Percentiles rank a stretch among this genome's conserved stretches.
These are phyloP conservation scores for Starmera dryadoides DNA, from an alignment of 805 yeast species.

Conservation along the genomic window DNA sequence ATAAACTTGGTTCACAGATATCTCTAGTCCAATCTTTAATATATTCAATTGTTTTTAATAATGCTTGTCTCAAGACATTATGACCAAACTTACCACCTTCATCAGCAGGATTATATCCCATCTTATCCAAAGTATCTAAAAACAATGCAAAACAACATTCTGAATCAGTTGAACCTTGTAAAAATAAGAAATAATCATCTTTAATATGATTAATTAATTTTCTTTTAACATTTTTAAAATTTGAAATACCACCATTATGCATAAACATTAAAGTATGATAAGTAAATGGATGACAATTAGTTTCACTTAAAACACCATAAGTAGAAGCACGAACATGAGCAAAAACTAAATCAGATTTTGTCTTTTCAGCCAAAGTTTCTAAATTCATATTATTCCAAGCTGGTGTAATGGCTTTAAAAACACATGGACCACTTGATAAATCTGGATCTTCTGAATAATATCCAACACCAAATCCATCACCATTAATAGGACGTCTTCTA, in stretches of 20 bases:
- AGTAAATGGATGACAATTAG: slow-evolving; percentile 95
- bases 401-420: slow-evolving; percentile 93
- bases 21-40: slow-evolving; percentile 77
- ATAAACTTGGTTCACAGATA: slow-evolving; percentile 70
- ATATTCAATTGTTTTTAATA: slow-evolving; percentile 63
- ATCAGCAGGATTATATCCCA: slow-evolving; percentile 66
- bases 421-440: slow-evolving; percentile 72
- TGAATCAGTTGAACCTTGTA: slow-evolving; percentile 94
- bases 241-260: slow-evolving; percentile 92
- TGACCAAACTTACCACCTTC: slow-evolving; percentile 44
- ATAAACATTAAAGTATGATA: slow-evolving; percentile 86
- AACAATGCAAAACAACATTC: slow-evolving; percentile 92
- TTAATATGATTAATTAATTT: slow-evolving; percentile 61
- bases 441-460: slow-evolving; percentile 66
- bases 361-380: slow-evolving; percentile 79
- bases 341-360: slow-evolving; percentile 76
- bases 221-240: slow-evolving; percentile 68
- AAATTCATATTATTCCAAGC: slow-evolving; percentile 96
- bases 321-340: slow-evolving; percentile 97
- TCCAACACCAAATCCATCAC: slow-evolving; percentile 98
- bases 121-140: slow-evolving; percentile 62
- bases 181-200: slow-evolving; percentile 69
- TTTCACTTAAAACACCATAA: slow-evolving; percentile 87
- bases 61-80: slow-evolving; percentile 54
- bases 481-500: slow-evolving; percentile 86